Base-by-base conservation (phyloP, 108 stramenopile species). In the Seminavis robusta region DNA sequence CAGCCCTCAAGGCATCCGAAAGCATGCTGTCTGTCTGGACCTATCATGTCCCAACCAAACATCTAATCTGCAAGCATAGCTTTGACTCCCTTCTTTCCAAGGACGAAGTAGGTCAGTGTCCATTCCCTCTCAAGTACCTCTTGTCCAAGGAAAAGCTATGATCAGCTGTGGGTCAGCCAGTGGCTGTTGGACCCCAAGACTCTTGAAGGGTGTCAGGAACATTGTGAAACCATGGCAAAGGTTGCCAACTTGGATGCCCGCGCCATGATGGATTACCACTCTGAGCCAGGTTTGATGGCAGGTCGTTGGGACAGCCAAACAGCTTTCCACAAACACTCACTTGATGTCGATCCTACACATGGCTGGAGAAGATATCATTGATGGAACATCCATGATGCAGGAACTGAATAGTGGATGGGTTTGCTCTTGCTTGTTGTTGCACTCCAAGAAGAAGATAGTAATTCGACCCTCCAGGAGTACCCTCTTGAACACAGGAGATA, bases 21-120 rank as follows among this genome's bases (percentile, higher is more conserved):
- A 16, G 19, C 11, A 16, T 46, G 10, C 1, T 46, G 13, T 15
- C 17, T 19, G 45, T 46, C 11, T 46, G 45, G 45, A 19, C 20
- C 16, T 46, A 46, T 46, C 45, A 46, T 20, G 20, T 19, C 11
- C 45, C 45, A 15, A 46, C 17, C 45, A 46, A 46, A 16, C 17
- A 46, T 11, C 20, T 46, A 11, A 20, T 46, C 45, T 20, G 11
- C 20, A 16, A 46, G 45, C 45, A 46, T 16, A 46, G 17, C 20
- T 46, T 46, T 46, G 19, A 46, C 45, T 19, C 17, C 11, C 17
- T 16, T 20, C 45, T 46, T 19, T 17, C 45, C 17, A 0, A 15
- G 20, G 17, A 46, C n/a, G n/a, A 46, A 11, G 11, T 17, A 11
- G 17, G 17, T 11, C 45, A 46, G 45, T 46, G 11, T 11, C 16